phyloP scores from a whole-genome alignment of 2,329 filamentous ascomycete genomes.

The Coniochaeta sp. region DNA sequence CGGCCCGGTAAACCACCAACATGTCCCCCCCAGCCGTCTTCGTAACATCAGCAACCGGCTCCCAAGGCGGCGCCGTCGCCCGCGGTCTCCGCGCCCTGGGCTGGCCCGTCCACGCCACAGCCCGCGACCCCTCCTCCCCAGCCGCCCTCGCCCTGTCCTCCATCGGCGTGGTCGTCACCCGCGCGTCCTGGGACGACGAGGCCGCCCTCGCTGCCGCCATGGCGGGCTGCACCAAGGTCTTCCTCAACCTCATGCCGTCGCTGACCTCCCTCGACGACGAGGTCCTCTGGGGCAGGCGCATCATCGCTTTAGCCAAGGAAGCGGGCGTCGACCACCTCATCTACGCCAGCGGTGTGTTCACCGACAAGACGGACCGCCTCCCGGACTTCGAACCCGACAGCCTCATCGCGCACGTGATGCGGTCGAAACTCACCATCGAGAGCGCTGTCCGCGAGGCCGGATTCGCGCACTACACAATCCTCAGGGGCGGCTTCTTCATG shows the following conservation, averaged over 20 bases:
- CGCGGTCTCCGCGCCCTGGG: conserved; percentile 20
- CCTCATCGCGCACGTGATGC: conserved; percentile 20
- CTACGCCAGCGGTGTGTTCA: conserved; percentile 26
- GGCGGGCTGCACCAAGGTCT: conserved; percentile 20
- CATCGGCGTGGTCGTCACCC: conserved; percentile 22
- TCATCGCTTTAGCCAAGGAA: conserved; percentile 26
- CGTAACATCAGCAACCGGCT: conserved; percentile 30
- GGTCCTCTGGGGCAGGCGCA: conserved; percentile 18
- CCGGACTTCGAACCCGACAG: conserved; percentile 17
- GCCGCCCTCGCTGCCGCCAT: conserved; percentile 20
- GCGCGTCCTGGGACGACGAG: conserved; percentile 23
- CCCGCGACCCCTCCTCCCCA: conserved; percentile 19
- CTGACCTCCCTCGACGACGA: conserved; percentile 22
- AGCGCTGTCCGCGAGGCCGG: conserved; percentile 23
- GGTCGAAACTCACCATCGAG: conserved; percentile 36
- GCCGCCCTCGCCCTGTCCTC: conserved; percentile 18
- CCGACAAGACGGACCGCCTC: conserved; percentile 20
- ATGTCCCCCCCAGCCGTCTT: conserved; percentile 20
- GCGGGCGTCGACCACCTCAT: conserved; percentile 27
- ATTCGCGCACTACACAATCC: conserved; percentile 36
- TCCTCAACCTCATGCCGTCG: conserved; percentile 24
- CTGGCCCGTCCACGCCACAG: conserved; percentile 19
- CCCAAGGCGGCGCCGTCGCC: conserved; percentile 28
- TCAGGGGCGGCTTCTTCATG: conserved; percentile 44
- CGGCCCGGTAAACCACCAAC: conserved; percentile 5